phyloP scores from a whole-genome alignment of 306 rosid genomes.

The Luffa acutangula region DNA sequence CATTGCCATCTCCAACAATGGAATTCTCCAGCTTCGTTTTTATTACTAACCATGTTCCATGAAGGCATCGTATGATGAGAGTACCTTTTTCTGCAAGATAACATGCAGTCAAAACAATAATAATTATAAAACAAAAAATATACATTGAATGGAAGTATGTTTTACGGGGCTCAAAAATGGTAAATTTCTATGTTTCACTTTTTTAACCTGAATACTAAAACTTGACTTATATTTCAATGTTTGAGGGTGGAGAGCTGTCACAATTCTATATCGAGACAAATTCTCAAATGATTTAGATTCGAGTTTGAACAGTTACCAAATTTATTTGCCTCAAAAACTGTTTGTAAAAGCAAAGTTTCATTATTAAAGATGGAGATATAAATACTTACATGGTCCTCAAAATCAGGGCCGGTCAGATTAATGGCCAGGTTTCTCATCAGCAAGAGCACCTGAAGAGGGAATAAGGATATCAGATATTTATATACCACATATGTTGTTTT shows the following conservation, averaged over 20 bases:
- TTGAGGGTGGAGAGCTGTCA: not conserved
- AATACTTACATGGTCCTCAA: slow-evolving; percentile 79
- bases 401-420: slow-evolving; percentile 72
- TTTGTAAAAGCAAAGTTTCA: not conserved
- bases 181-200: not conserved
- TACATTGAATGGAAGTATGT: not conserved
- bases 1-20: not conserved
- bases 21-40: not conserved
- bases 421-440: slow-evolving; percentile 89
- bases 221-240: not conserved
- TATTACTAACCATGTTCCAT: slow-evolving; percentile 17
- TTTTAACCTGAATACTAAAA: too few relatives aligned
- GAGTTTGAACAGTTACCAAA: not conserved
- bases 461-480: not conserved
- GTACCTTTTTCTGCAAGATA: slow-evolving; percentile 51
- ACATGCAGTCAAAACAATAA: not conserved
- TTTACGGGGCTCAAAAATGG: not conserved
- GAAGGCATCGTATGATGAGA: slow-evolving; percentile 52
- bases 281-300: not conserved
- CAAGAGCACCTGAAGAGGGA: slow-evolving; percentile 55
- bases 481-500: not conserved
- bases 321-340: not conserved
- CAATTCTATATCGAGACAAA: not conserved
- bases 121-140: too few relatives aligned
- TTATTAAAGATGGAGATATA: not conserved